Base-by-base conservation (phyloP, 2,329 filamentous ascomycete species). In the Daldinia eschscholtzii region DNA sequence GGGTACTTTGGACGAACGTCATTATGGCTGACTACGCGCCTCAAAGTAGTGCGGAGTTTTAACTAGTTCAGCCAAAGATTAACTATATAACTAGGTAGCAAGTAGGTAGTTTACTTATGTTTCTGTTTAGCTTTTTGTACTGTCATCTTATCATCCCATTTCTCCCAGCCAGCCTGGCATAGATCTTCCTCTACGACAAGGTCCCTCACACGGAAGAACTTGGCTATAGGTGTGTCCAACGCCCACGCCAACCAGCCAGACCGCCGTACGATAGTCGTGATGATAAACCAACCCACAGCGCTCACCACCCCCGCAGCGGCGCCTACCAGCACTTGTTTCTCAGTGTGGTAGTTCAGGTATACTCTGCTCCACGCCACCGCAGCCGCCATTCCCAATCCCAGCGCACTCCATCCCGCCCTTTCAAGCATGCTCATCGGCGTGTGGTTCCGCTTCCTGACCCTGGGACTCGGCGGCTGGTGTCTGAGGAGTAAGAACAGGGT, bases 341-440 rank as follows among this genome's bases (percentile, higher is more conserved):
- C 85, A 0, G 95, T 98, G 81, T 99, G 96, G 78, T 99, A 99
- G 79, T 91, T 93, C 69, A 99, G 84, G 78, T 99, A 99, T 50
- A 97, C 87, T 61, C 96, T 87, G 76, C 94, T 97, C 80, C 88
- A 89, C 20, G 94, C 92, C 5, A 98, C 93, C 7, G 87, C 83
- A 0, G 82, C 87, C 0, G 93, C 92, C 63, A 89, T 84, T 1
- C 81, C 81, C 48, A 91, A 82, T 39, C 88, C 89, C 1, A 87
- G 84, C 2, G 88, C 78, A 46, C 83, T 86, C 59, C 83, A 80
- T 2, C 84, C 78, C 23, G 86, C 76, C 59, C 94, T 87, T 77
- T 94, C 88, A 39, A 82, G 74, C 61, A 90, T 77, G 13, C 87
- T 86, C 80, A 91, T 88, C 1, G 89, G 89, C 18, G 83, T 82